Evolutionary conservation across 495 filamentous ascomycete species (phyloP), one percentile per base, ranked within the genome.

Genomic region (Tetracladium setigerum): DNA sequence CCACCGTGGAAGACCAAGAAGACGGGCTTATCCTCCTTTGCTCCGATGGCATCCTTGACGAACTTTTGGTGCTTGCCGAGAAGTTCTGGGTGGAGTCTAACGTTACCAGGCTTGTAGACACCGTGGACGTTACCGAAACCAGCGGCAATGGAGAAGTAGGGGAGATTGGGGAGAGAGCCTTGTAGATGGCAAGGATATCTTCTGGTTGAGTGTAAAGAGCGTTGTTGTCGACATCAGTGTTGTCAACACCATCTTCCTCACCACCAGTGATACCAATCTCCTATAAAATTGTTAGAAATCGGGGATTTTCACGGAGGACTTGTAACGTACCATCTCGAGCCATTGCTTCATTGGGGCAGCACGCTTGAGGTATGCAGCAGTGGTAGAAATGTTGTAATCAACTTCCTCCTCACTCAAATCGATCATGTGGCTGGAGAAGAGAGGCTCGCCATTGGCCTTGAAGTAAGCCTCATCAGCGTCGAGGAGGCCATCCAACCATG

Each of bases 1-100:
- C 92, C 92, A 56, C 94, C 94, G 75, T 99, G 92, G 82, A 99
- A 99, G 65, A 99, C 92, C 66, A 99, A 84, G 80, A 94, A 96
- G 60, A 96, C 82, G 46, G 94, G 92, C 81, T 95, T 95, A 60
- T 83, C 74, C 52, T 87, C 81, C 50, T 71, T 67, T 54, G 75
- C 67, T 43, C 60, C 57, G 50, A 67, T 77, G 34, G 59, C 59
- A 41, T 55, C 79, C 67, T 84, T 79, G 60, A 95, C 88, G 66
- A 84, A 87, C 53, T 74, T 76, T 72, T 99, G 92, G 78, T 99
- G 94, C 79, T 95, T 92, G 62, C 74, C 74, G 50, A 99, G 82
- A 30, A 97, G 79, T 71, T 94, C 88, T 41, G 92, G 92, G 70
- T 95, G 89, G 34, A 97, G 83, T 65, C 83, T 83, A 64, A 97